Base-by-base conservation (phyloP, 2,329 filamentous ascomycete genomes). In the Epicoccum sorghinum region DNA sequence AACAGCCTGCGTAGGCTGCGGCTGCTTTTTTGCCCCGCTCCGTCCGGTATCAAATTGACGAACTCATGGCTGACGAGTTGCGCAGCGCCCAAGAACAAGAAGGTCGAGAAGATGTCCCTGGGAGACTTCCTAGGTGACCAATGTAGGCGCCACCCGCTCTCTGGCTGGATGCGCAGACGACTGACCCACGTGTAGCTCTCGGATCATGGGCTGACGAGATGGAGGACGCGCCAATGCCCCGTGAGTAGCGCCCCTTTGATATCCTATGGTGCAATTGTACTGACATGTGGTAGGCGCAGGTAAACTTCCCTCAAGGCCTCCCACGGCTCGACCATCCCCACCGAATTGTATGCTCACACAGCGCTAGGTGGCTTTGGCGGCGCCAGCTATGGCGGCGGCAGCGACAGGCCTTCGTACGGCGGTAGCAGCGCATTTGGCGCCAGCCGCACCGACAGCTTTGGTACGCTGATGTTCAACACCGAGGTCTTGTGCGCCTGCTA, bases 191-290 rank as follows among this genome's bases (percentile, higher is more conserved):
- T 55, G 57, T 71, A 89, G 87, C 84, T 70, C 83, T 88, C 73
- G 92, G 93, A 74, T 98, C 95, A 67, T 99, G 95, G 95, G 95
- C 95, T 70, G 96, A 99, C 80, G 95, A 99, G 77, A 96, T 99
- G 81, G 95, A 99, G 79, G 92, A 96, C 72, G 81, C 83, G 78
- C 84, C 84, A 60, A 84, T 90, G 64, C 85, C 87, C 77, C 81
- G 90, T 93, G 83, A 82, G 87, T 71, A 36, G 23, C 80, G 53
- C 6, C 27, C 6, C 13, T 14, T 37, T 14, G 29, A 6, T 1
- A 3, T 14, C 4, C 10, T 23, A 30, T 32, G 22, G n/a, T 30
- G 39, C 29, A 18, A 18, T 22, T 38, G 33, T 58, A 55, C 69
- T 73, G 62, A 73, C 60, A 44, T 32, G 40, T 35, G 30, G 23